phyloP scores from a whole-genome alignment of 352 stramenopile species.

The Aphanomyces euteiches region DNA sequence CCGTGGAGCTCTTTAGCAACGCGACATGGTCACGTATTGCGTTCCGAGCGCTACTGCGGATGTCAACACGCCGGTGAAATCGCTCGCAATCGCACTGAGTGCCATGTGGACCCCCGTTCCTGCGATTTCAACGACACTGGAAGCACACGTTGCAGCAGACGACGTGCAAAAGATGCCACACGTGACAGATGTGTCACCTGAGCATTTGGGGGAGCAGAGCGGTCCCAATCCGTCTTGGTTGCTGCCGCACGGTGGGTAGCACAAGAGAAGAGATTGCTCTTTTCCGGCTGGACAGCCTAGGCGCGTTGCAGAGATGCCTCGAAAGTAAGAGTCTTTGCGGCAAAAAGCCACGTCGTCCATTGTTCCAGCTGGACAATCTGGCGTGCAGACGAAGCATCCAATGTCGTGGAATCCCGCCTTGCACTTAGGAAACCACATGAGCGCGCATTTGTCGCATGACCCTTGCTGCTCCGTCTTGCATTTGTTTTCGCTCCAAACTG shows the following conservation, averaged over 20 bases:
- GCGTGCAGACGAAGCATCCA: slow-evolving; percentile 21
- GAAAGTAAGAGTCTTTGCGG: slow-evolving; percentile 28
- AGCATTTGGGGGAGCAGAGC: slow-evolving; percentile 29
- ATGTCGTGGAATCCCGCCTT: slow-evolving; percentile 2
- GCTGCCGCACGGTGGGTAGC: slow-evolving; percentile 29
- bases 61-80: slow-evolving; percentile 10
- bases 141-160: slow-evolving; percentile 15
- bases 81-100: not conserved
- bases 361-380: slow-evolving; percentile 13
- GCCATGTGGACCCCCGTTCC: slow-evolving; percentile 8
- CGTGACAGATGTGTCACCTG: not conserved
- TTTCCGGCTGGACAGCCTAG: slow-evolving; percentile 18
- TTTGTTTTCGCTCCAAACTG: slow-evolving; percentile 20
- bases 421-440: slow-evolving; percentile 24
- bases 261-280: slow-evolving; percentile 29
- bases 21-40: slow-evolving; percentile 1
- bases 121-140: slow-evolving; percentile 8
- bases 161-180: slow-evolving; percentile 26
- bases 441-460: slow-evolving; percentile 11
- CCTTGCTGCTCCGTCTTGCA: not conserved
- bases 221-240: slow-evolving; percentile 23
- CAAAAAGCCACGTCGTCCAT: slow-evolving; percentile 6
- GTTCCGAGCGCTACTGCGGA: slow-evolving; percentile 9
- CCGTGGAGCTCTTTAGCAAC: not conserved
- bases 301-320: slow-evolving; percentile 12